Evolutionary conservation across 2,329 filamentous ascomycete genomes (phyloP), one percentile per base, ranked within the genome.

Genomic region (Paradendryphiella salina): DNA sequence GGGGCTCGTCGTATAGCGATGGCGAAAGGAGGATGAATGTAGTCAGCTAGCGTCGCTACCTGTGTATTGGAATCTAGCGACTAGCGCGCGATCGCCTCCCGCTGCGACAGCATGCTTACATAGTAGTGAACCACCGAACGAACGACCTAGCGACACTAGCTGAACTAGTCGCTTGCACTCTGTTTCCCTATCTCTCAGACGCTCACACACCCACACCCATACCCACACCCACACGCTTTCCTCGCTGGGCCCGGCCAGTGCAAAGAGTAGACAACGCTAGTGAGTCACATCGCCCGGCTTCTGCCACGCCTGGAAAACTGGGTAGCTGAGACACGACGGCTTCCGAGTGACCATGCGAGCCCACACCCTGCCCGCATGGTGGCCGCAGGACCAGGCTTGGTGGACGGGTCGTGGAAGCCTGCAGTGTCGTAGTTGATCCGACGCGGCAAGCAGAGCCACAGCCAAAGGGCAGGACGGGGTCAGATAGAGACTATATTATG

Each of bases 261-360:
- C 42, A 9, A 29, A 4, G 34, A 32, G 33, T 42, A 38, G 23
- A 53, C 43, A 49, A 49, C 45, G 36, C 52, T 54, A 48, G 59
- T 66, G 64, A 67, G 67, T 70, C 67, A 70, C 61, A 59, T 59
- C 58, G 46, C 48, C 44, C 55, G 58, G 52, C 63, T 48, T 56
- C 47, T 39, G 31, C 50, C 43, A 45, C 29, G 40, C 15, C 39
- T 33, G 18, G 39, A 17, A 35, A 49, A 46, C 50, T 47, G 50
- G 48, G 52, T 36, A 54, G 42, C 56, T 60, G 57, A 60, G 57
- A 60, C 57, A 54, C 46, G 51, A 49, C 36, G 33, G 45, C 53
- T 20, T 52, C 51, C 52, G 29, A 54, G 58, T 70, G 67, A 70
- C 66, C 67, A 57, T 57, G 47, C 56, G 56, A 60, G 64, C 63